These are phyloP conservation scores for Eucalyptus leucophloia DNA, from an alignment of 345 rosid species.

Conservation along the genomic window DNA sequence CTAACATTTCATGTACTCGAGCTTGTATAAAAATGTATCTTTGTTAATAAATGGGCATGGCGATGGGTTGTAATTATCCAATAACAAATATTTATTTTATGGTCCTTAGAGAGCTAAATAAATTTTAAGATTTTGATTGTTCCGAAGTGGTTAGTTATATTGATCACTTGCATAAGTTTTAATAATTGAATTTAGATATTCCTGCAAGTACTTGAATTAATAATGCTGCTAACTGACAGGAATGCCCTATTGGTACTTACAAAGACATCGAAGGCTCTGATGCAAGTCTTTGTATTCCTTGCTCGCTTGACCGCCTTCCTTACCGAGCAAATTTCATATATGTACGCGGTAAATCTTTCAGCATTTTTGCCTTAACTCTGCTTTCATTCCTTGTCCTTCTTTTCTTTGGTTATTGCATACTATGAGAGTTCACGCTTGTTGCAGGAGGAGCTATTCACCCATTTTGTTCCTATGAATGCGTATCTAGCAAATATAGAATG, in stretches of 20 bases:
- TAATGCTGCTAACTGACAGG: conserved; percentile 24
- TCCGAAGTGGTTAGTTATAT: background rate
- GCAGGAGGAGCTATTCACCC: conserved; percentile 73
- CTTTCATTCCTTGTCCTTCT: background rate
- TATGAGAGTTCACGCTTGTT: conserved; percentile 4
- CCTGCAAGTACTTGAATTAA: background rate
- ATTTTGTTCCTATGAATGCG: conserved; percentile 78
- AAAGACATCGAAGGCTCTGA: conserved; percentile 85
- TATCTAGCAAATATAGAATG: conserved; percentile 86
- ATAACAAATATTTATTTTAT: background rate
- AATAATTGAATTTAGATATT: background rate
- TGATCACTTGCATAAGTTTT: background rate
- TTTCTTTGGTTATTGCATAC: conserved; percentile 3
- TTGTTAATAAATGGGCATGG: background rate
- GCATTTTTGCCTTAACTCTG: background rate
- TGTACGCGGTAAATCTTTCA: conserved; percentile 53
- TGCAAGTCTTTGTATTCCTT: conserved; percentile 68
- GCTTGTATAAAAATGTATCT: background rate
- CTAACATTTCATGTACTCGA: background rate
- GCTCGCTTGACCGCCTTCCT: conserved; percentile 77
- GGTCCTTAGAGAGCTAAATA: background rate
- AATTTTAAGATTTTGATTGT: background rate
- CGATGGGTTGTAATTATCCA: background rate
- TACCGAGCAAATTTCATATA: conserved; percentile 68
- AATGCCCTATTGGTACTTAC: conserved; percentile 94